Base-by-base conservation (phyloP, 805 yeast species). In the Ogataea pini region DNA sequence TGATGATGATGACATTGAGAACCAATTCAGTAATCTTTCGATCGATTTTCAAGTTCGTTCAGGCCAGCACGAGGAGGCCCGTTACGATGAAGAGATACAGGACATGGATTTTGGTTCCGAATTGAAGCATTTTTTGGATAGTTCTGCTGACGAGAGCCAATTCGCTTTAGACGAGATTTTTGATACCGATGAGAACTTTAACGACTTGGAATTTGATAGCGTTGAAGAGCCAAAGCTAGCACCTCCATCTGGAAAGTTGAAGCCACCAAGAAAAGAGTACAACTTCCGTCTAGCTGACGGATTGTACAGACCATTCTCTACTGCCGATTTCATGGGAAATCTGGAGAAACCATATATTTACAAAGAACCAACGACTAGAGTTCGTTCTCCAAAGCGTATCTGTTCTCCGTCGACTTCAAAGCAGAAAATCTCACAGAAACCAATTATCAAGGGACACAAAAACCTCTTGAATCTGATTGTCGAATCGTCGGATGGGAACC, bases 401-500 rank as follows among this genome's bases (percentile, higher is more conserved):
- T 77, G 82, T 53, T 62, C 68, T 7, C 83, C 84, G 18, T 55
- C 61, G 24, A 54, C 54, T 27, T 50, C 50, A 3, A 64, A 59
- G 28, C 67, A 48, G 39, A 47, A 46, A 7, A 42, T 55, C 3
- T 59, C 55, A 27, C 56, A 62, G 3, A 71, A 58, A 52, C 72
- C 82, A 3, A 63, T 57, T 12, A 55, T 69, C 18, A 67, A 60
- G 45, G 52, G 57, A 9, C 55, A 69, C 18, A 59, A 55, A 40
- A 61, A 63, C 45, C 46, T 63, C n/a, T 47, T 71, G 27, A 80
- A 80, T 40, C 72, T 75, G 55, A 65, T 82, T 38, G 86, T 83
- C 25, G 84, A 82, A 54, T 75, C 86, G 5, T 77, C 81, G 59
- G 80, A 83, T 32, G 86, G 87, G 0, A 70, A 69, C 48, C 58